Base-by-base conservation (phyloP, 495 filamentous ascomycete genomes). In the Aspergillus panamensis region DNA sequence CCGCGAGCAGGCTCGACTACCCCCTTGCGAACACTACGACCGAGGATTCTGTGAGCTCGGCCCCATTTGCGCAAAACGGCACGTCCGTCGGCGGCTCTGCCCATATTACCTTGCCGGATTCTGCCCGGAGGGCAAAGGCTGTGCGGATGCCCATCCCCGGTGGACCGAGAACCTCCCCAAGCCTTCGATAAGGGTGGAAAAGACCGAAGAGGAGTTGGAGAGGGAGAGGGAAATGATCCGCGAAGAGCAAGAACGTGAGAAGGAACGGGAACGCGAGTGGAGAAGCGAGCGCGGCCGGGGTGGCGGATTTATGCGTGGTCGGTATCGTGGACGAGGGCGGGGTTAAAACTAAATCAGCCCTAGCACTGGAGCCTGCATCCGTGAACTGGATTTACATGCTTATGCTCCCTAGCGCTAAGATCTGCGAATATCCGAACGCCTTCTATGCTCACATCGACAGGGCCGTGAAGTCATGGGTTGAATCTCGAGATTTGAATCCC, bases 11-110 rank as follows among this genome's bases (percentile, higher is more conserved):
- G 83, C 82, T 19, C 83, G 86, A 57, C 78, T 96, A 6, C 89
- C 94, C 6, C 85, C 90, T 0, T 98, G 94, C 64, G 92, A 92
- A 55, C 90, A 96, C 73, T 98, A 96, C 74, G 90, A 96, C 52
- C 83, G 85, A n/a, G 94, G 94, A 1, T 97, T 96, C 74, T 97
- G 95, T 62, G 89, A 91, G 20, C 78, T 97, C 13, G 95, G 94
- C 0, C 88, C 92, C 3, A 73, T 81, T 25, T 98, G 94, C 69
- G 85, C 87, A 9, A 89, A 96, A 73, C 87, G 88, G 60, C 94
- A 98, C 70, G 84, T 95, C 49, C 84, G 89, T 32, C 82, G 81
- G 42, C 73, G 65, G 35, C 66, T 96, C 1, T 98, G 94, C 69
- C 71, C 75, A n/a, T 96, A 83, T 71, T 98, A 95, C 65, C 78